Percentiles rank a stretch among this genome's conserved stretches.
phyloP scores from a whole-genome alignment of 352 stramenopile species.

The Pythium aquatile region DNA sequence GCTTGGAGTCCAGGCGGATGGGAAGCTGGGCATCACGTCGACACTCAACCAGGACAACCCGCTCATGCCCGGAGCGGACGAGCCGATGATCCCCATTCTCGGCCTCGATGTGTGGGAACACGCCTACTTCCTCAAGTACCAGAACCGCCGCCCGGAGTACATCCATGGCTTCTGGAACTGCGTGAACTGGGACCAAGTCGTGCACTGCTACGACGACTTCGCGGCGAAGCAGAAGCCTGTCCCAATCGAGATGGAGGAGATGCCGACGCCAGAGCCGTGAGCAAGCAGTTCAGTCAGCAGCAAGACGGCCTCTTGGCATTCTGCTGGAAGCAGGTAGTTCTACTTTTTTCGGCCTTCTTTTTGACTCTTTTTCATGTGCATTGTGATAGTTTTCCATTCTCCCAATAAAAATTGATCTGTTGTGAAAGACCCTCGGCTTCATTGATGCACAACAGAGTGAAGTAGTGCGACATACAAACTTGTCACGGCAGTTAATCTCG shows the following conservation, averaged over 20 bases:
- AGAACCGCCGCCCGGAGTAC: constrained; percentile 89
- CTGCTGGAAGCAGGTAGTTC: too few species aligned
- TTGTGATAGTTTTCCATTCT: background rate
- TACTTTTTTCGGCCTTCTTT: background rate
- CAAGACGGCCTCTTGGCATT: too few species aligned
- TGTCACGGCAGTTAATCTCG: background rate
- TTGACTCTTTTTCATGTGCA: background rate
- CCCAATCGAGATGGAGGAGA: constrained; percentile 38
- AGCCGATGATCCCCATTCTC: constrained; percentile 73
- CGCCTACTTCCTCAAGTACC: constrained; percentile 88
- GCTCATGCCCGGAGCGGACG: constrained; percentile 32
- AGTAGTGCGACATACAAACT: background rate
- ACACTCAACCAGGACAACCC: constrained; percentile 89
- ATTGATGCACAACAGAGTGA: too few species aligned
- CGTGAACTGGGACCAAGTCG: constrained; percentile 73
- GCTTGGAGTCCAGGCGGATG: constrained; percentile 42
- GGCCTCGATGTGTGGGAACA: constrained; percentile 90
- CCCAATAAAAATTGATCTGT: too few species aligned
- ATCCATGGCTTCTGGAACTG: constrained; percentile 93
- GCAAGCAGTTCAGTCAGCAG: background rate
- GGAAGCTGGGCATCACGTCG: constrained; percentile 82
- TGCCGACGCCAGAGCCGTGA: constrained; percentile 14
- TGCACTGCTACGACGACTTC: constrained; percentile 61
- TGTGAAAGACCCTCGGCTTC: too few species aligned
- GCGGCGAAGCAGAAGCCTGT: constrained; percentile 43